Conservation (phyloP, 2,329 filamentous ascomycete genomes). For the Phialocephala sp. region DNA sequence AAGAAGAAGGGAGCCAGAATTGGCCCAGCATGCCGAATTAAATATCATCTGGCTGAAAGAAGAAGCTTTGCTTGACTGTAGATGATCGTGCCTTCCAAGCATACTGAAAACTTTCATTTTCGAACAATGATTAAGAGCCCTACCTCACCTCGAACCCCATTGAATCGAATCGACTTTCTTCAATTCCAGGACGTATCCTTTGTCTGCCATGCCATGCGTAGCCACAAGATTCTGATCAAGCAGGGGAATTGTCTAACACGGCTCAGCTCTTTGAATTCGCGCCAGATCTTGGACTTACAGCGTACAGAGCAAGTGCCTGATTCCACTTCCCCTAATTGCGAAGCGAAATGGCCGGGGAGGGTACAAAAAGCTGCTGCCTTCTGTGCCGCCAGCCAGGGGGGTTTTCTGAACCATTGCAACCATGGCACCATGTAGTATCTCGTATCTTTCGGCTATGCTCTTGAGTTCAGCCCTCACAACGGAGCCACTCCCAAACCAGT, state of each 20-base stretch:
- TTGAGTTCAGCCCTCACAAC: not conserved
- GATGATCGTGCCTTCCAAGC: not conserved
- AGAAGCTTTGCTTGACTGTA: not conserved
- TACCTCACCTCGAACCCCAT: not conserved
- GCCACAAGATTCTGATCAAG: not conserved
- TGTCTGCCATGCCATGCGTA: not conserved
- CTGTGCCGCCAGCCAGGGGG: not conserved
- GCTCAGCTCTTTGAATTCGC: not conserved
- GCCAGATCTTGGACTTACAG: not conserved
- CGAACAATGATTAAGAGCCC: not conserved
- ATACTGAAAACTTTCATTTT: not conserved
- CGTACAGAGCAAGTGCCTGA: not conserved
- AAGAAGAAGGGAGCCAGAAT: not conserved
- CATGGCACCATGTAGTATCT: not conserved
- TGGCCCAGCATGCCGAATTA: not conserved
- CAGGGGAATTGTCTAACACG: not conserved
- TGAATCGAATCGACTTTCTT: not conserved
- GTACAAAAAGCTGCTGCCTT: not conserved
- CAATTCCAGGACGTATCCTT: not conserved
- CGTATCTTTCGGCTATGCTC: not conserved
- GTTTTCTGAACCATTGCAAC: not conserved
- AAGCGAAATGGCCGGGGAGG: not conserved
- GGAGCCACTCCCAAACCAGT: too few relatives aligned
- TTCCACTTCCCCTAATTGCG: not conserved
- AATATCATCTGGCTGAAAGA: conserved; percentile 2